A percentile compares a stretch with the other conserved stretches of the same genome.
Conservation (phyloP, 2,329 filamentous ascomycete species). For the Cercospora beticola region DNA sequence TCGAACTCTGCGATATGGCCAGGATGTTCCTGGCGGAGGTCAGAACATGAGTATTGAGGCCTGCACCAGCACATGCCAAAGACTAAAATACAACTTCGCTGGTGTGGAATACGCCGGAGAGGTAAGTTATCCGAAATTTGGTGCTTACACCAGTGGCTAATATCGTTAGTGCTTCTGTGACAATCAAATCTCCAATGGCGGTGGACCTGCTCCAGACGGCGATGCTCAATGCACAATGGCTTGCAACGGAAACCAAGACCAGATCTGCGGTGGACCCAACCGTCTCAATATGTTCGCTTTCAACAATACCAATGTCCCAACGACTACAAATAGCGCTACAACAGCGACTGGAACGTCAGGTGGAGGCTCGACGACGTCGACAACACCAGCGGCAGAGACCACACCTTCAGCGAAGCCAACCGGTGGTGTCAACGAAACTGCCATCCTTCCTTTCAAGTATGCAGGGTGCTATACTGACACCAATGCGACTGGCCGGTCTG, state of each 20-base stretch:
- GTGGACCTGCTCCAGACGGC: conserved; percentile 27
- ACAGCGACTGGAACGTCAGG: conserved; percentile 4
- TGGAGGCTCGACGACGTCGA: neutral
- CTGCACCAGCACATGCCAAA: conserved; percentile 32
- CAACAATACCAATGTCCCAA: conserved; percentile 24
- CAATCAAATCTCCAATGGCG: conserved; percentile 29
- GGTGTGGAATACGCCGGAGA: conserved; percentile 32
- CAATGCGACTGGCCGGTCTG: conserved; percentile 24
- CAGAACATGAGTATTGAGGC: conserved; percentile 27
- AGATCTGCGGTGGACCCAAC: conserved; percentile 34
- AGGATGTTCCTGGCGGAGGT: conserved; percentile 26
- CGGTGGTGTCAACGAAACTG: conserved; percentile 30
- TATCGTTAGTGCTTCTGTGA: conserved; percentile 35
- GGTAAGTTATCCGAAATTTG: neutral
- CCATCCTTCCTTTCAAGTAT: conserved; percentile 27
- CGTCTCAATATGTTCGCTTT: conserved; percentile 33
- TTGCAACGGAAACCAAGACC: conserved; percentile 31
- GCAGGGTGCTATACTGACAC: conserved; percentile 33
- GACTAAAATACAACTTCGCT: conserved; percentile 36
- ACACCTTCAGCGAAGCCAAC: conserved; percentile 24
- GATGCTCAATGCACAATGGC: conserved; percentile 33
- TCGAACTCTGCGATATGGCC: conserved; percentile 23
- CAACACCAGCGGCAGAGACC: conserved; percentile 23
- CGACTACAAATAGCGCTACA: conserved; percentile 1
- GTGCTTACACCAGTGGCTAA: conserved; percentile 16